These are phyloP conservation scores for Xylaria sp. DNA, from an alignment of 2,329 filamentous ascomycete genomes.

Conservation along the genomic window DNA sequence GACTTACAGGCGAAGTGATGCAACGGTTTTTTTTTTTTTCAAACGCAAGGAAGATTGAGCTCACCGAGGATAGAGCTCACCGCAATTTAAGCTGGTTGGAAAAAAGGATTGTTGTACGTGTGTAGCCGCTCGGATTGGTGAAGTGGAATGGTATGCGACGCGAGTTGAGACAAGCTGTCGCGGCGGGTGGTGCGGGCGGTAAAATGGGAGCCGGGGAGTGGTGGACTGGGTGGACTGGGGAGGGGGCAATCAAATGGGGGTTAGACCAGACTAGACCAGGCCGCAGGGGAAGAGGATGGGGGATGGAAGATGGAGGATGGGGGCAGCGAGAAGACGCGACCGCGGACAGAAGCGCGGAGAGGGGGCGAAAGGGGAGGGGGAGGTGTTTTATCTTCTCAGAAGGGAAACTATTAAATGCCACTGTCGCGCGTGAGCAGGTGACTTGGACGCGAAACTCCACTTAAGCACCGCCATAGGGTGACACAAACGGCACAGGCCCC, in stretches of 20 bases:
- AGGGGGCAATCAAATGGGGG: too few relatives aligned
- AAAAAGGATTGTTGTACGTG: background rate
- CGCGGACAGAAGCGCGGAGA: constrained; percentile 22
- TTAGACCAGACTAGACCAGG: background rate
- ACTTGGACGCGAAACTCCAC: constrained; percentile 17
- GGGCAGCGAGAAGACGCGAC: constrained; percentile 28
- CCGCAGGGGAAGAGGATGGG: constrained; percentile 28
- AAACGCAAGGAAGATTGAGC: background rate
- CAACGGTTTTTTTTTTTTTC: background rate
- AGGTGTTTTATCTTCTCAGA: constrained; percentile 5
- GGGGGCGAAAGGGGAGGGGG: background rate
- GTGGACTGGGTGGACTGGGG: background rate
- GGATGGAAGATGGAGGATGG: constrained; percentile 3
- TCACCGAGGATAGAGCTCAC: too few relatives aligned
- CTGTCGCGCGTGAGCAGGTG: constrained; percentile 34
- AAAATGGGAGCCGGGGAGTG: constrained; percentile 20
- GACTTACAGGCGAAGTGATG: background rate
- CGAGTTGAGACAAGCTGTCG: constrained; percentile 10
- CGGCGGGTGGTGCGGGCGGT: constrained; percentile 21
- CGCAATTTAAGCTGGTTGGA: background rate
- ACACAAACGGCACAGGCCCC: too few relatives aligned
- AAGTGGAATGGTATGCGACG: constrained; percentile 10
- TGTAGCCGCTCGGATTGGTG: constrained; percentile 1
- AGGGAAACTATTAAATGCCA: constrained; percentile 19
- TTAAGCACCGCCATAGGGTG: too few relatives aligned